phyloP scores from a whole-genome alignment of 192 early-diverging fungal genomes.

The Linderina pennispora region DNA sequence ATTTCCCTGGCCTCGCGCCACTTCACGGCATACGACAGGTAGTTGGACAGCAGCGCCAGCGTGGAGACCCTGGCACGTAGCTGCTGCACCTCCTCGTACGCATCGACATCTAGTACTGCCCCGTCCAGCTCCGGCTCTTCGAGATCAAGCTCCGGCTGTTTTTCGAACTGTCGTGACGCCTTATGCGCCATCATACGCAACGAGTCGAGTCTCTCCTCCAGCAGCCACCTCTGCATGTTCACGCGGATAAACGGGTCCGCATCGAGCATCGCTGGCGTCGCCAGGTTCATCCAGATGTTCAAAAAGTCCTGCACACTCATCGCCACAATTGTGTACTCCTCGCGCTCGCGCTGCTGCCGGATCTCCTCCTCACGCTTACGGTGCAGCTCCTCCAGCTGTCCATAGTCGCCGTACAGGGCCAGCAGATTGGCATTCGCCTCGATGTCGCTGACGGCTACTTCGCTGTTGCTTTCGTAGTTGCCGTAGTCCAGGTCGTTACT shows the following conservation, averaged over 20 bases:
- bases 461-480: constrained; percentile 13
- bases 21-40: constrained; percentile 21
- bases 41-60: constrained; percentile 25
- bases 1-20: constrained; percentile 17
- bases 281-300: constrained; percentile 23
- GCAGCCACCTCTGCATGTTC: constrained; percentile 26
- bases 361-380: constrained; percentile 11
- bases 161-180: constrained; percentile 25
- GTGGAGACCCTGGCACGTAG: constrained; percentile 11
- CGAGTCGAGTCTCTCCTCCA: constrained; percentile 1
- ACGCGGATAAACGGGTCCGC: constrained; percentile 13
- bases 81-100: neutral
- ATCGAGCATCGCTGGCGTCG: constrained; percentile 10
- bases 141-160: constrained; percentile 24
- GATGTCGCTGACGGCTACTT: constrained; percentile 2
- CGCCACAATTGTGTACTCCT: constrained; percentile 22
- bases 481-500: constrained; percentile 4
- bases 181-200: constrained; percentile 8
- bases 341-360: constrained; percentile 14
- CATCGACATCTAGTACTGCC: neutral
- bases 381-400: constrained; percentile 4
- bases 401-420: constrained; percentile 17
- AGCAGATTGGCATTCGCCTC: constrained; percentile 6
- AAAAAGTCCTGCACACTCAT: constrained; percentile 25
- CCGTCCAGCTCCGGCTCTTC: neutral